Percentiles rank a stretch among this genome's conserved stretches.
These are phyloP conservation scores for Exophiala viscosa DNA, from an alignment of 2,329 filamentous ascomycete species.

Conservation along the genomic window DNA sequence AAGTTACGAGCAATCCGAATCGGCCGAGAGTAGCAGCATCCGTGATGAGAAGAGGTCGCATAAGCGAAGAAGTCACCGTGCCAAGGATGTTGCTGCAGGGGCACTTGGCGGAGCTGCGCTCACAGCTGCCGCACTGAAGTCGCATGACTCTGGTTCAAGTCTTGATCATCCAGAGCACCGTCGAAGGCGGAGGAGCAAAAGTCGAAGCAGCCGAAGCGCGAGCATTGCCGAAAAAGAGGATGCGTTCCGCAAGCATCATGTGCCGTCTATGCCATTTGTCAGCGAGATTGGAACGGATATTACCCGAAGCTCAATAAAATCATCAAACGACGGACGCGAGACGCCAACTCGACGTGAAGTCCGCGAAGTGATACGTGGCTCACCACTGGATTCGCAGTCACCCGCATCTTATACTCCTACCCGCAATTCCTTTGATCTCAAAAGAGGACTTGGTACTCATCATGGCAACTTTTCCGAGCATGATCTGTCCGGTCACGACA, in stretches of 20 bases:
- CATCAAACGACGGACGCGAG: conserved; percentile 70
- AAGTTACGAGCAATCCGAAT: conserved; percentile 42
- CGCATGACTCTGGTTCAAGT: conserved; percentile 62
- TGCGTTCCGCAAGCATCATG: conserved; percentile 51
- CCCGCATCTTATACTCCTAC: conserved; percentile 61
- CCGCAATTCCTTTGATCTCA: conserved; percentile 44
- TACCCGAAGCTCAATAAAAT: conserved; percentile 81
- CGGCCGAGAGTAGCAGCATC: conserved; percentile 44
- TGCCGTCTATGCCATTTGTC: conserved; percentile 81
- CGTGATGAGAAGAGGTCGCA: conserved; percentile 52
- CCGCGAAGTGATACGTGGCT: conserved; percentile 61
- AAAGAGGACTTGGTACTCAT: conserved; percentile 61
- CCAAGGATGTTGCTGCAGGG: conserved; percentile 55
- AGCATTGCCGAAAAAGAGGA: conserved; percentile 54
- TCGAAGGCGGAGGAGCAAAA: conserved; percentile 47
- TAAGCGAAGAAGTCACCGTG: conserved; percentile 48
- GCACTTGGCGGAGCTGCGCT: conserved; percentile 55
- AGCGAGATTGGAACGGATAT: conserved; percentile 84
- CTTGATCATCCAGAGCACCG: conserved; percentile 42
- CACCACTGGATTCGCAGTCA: conserved; percentile 52
- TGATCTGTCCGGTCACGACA: conserved; percentile 40
- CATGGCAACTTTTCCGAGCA: conserved; percentile 58
- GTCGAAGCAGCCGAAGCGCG: conserved; percentile 49
- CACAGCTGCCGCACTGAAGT: conserved; percentile 60
- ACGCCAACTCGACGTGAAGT: conserved; percentile 63